A percentile compares a stretch with the other conserved stretches of the same genome.
Conservation (phyloP, 306 rosid genomes). For the Quercus engelmannii region DNA sequence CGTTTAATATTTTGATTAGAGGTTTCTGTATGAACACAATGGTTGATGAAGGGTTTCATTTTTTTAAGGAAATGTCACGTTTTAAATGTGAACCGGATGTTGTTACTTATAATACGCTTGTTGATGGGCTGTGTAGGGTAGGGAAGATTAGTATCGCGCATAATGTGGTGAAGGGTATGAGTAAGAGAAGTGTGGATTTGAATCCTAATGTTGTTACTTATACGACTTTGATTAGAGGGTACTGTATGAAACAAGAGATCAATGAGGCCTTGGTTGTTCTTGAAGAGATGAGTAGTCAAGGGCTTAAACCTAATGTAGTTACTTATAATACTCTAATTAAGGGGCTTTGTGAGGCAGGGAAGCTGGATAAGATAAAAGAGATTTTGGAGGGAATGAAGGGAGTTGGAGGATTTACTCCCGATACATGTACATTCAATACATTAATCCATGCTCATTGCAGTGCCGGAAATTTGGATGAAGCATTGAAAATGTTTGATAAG, state of each 20-base stretch:
- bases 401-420: conserved; percentile 44
- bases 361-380: conserved; percentile 53
- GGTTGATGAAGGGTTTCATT: conserved; percentile 69
- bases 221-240: conserved; percentile 76
- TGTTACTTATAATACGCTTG: conserved; percentile 69
- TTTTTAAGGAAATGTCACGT: conserved; percentile 54
- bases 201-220: conserved; percentile 76
- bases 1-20: conserved; percentile 72
- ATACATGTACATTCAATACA: conserved; percentile 77
- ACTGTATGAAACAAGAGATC: conserved; percentile 58
- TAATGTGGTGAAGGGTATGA: conserved; percentile 73
- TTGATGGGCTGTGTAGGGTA: conserved; percentile 81
- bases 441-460: conserved; percentile 59
- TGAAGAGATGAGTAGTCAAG: conserved; percentile 64
- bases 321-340: conserved; percentile 71
- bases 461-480: conserved; percentile 63
- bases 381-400: conserved; percentile 43
- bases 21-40: conserved; percentile 73
- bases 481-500: conserved; percentile 53
- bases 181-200: conserved; percentile 52
- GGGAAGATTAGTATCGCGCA: conserved; percentile 62
- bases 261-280: conserved; percentile 62
- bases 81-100: conserved; percentile 63
- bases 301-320: conserved; percentile 54
- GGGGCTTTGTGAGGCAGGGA: conserved; percentile 67